phyloP scores from a whole-genome alignment of 768 basidiomycete genomes.

The Arthromyces matolae region DNA sequence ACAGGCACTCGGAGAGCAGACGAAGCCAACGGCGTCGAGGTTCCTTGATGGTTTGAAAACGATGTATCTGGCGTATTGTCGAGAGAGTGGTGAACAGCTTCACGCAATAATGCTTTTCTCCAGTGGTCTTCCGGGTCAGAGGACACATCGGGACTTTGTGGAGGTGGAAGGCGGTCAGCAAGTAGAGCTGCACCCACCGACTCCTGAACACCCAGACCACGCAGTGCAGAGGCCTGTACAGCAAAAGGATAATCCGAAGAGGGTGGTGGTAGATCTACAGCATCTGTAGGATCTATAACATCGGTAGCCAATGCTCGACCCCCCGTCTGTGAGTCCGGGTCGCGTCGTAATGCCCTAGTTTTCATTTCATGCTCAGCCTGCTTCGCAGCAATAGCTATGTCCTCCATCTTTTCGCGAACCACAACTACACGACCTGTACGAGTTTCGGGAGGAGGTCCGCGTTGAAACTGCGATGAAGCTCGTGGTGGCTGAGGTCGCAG shows the following conservation, averaged over 20 bases:
- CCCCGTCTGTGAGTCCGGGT: slow-evolving; percentile 40
- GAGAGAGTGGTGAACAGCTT: slow-evolving; percentile 77
- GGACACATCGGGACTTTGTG: slow-evolving; percentile 57
- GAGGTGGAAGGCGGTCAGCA: slow-evolving; percentile 69
- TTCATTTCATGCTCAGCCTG: slow-evolving; percentile 75
- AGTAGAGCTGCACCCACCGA: slow-evolving; percentile 74
- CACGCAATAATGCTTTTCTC: slow-evolving; percentile 71
- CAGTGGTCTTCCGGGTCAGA: slow-evolving; percentile 61
- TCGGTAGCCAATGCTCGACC: slow-evolving; percentile 42
- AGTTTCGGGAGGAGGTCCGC: slow-evolving; percentile 31
- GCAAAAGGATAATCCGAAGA: slow-evolving; percentile 68
- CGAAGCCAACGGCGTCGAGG: slow-evolving; percentile 38
- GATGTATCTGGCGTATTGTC: slow-evolving; percentile 43
- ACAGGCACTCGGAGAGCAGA: slow-evolving; percentile 15
- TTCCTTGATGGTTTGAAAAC: slow-evolving; percentile 37
- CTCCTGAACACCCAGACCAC: slow-evolving; percentile 70
- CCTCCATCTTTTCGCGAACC: slow-evolving; percentile 76
- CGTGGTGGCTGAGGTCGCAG: slow-evolving; percentile 32
- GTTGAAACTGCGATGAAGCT: slow-evolving; percentile 34
- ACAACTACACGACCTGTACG: slow-evolving; percentile 68
- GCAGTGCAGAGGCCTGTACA: slow-evolving; percentile 69
- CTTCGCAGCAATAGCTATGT: slow-evolving; percentile 65
- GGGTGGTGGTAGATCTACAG: slow-evolving; percentile 73
- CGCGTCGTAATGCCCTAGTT: slow-evolving; percentile 43
- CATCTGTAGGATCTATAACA: slow-evolving; percentile 81